Evolutionary conservation across 2,329 filamentous ascomycete species (phyloP).

Genomic region (Cercospora berteroae): DNA sequence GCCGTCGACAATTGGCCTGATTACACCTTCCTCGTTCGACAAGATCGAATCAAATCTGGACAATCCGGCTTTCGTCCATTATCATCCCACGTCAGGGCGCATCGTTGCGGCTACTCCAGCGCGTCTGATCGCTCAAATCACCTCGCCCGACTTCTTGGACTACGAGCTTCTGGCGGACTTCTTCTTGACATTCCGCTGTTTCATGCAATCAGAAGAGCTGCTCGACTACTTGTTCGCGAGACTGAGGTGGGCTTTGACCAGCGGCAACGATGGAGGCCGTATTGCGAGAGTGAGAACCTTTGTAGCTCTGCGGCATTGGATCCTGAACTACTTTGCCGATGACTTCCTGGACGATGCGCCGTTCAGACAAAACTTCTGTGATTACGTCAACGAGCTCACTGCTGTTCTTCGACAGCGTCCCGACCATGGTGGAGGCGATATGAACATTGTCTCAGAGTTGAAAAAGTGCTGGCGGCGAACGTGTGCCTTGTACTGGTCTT

Average conservation of each 20-base stretch:
- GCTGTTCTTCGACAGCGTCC: conserved; percentile 51
- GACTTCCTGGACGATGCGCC: conserved; percentile 79
- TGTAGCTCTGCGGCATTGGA: conserved; percentile 94
- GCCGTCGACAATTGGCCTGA: conserved; percentile 19
- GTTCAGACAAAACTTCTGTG: conserved; percentile 75
- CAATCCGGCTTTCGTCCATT: conserved; percentile 77
- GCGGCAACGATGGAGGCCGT: conserved; percentile 74
- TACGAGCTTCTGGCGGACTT: conserved; percentile 97
- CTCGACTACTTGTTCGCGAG: conserved; percentile 81
- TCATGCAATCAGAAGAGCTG: conserved; percentile 73
- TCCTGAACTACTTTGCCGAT: conserved; percentile 94
- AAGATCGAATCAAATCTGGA: conserved; percentile 77
- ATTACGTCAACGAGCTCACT: conserved; percentile 68
- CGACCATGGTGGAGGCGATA: conserved; percentile 58
- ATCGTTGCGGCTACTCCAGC: conserved; percentile 88
- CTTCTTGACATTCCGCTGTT: conserved; percentile 90
- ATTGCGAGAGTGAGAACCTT: conserved; percentile 96
- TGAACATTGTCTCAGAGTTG: conserved; percentile 88
- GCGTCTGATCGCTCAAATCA: conserved; percentile 91
- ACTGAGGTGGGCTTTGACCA: conserved; percentile 79
- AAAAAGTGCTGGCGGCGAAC: conserved; percentile 97
- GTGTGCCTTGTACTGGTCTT: conserved; percentile 86
- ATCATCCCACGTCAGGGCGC: conserved; percentile 66
- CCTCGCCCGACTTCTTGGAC: conserved; percentile 90
- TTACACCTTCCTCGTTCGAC: conserved; percentile 73